Evolutionary conservation across 2,329 filamentous ascomycete species (phyloP), one percentile per base, ranked within the genome.

Genomic region (Aureobasidium leucospermi): DNA sequence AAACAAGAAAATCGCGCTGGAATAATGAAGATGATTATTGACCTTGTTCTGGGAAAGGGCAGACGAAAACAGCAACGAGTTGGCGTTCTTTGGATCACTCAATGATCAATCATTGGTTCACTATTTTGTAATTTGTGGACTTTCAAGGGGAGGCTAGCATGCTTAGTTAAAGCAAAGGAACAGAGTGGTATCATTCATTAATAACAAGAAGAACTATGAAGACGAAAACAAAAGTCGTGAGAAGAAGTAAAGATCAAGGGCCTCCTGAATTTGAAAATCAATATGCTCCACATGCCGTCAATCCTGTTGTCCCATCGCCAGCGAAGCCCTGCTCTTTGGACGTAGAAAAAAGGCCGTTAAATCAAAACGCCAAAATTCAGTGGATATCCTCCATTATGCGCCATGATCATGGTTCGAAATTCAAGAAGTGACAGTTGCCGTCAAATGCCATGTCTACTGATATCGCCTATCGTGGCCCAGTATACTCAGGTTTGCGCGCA

Each of bases 401-500:
- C 34, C 16, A n/a, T 4, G 11, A 16, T 23, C 13, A 38, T 3
- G n/a, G 47, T 19, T 3, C 23, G 23, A 36, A 23, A 41, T 39
- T 4, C 15, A 28, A 23, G 9, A 41, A 6, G 6, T 23, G 1
- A 16, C 32, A n/a, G n/a, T 23, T 32, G 39, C 16, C 16, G 16
- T 13, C 13, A 38, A 28, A 51, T 4, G 7, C 28, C 39, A 23
- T 23, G 23, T 23, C 23, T 2, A 2, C 23, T 23, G 23, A 23
- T 23, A 3, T 6, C 38, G 38, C 11, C 13, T n/a, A 41, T 15
- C 38, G 36, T 7, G 36, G 49, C 13, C 38, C 29, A 56, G 36
- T 58, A 29, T 48, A 89, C 51, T 88, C 86, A 1, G 93, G 93
- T 72, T 96, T 96, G 65, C 86, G 84, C 46, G 88, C 85, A 81